A percentile compares a stretch with the other conserved stretches of the same genome.
These are phyloP conservation scores for Hyphodiscus hymeniophilus DNA, from an alignment of 495 filamentous ascomycete species.

Conservation along the genomic window DNA sequence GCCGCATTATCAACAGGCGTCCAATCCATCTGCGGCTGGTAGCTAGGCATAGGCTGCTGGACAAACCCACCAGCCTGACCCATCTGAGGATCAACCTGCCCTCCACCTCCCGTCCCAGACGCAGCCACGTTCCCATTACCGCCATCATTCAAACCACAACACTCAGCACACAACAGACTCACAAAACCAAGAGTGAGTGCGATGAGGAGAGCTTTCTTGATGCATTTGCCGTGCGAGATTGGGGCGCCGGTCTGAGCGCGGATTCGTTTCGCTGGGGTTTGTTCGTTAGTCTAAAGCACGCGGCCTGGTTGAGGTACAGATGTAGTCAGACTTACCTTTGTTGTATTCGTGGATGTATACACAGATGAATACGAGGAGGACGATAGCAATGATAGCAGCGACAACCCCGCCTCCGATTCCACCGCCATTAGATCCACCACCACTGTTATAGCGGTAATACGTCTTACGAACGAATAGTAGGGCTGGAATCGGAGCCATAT, in stretches of 20 bases:
- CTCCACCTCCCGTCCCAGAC: background rate
- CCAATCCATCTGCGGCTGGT: constrained; percentile 2
- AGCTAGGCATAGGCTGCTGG: background rate
- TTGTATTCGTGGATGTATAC: constrained; percentile 1
- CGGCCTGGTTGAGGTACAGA: background rate
- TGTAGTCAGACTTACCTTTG: no score
- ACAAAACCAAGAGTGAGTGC: constrained; percentile 1
- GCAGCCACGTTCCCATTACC: background rate
- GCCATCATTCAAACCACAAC: background rate
- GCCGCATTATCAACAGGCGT: background rate
- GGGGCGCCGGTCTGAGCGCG: background rate
- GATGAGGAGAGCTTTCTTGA: background rate
- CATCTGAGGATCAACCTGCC: background rate
- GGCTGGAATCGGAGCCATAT: background rate
- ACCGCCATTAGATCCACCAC: background rate
- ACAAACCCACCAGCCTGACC: background rate
- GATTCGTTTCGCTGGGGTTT: background rate
- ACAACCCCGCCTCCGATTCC: background rate
- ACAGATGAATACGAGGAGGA: background rate
- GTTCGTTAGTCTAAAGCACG: background rate
- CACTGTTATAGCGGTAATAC: background rate
- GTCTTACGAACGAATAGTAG: background rate
- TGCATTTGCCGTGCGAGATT: background rate
- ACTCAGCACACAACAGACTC: background rate
- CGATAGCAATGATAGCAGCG: background rate